phyloP scores from a whole-genome alignment of 2,329 filamentous ascomycete species.

The Colletotrichum musae region DNA sequence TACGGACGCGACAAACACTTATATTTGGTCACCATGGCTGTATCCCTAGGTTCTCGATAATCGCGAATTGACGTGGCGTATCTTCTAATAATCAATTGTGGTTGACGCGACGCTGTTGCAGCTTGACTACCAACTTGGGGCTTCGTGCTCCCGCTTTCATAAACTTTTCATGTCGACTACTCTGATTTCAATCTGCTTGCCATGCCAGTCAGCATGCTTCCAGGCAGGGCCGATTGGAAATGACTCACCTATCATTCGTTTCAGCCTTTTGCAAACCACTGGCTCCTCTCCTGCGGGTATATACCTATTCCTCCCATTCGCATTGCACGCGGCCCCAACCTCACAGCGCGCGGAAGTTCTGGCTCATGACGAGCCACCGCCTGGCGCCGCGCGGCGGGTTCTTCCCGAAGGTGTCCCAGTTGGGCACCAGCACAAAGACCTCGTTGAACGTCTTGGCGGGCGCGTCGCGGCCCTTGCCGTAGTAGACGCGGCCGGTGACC shows the following conservation, averaged over 20 bases:
- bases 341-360: constrained; percentile 76
- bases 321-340: not conserved
- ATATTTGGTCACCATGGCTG: not conserved
- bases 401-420: constrained; percentile 71
- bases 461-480: constrained; percentile 74
- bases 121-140: too few species aligned
- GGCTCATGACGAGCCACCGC: constrained; percentile 78
- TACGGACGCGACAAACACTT: not conserved
- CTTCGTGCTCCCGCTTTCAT: too few species aligned
- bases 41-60: too few species aligned
- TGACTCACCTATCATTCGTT: not conserved
- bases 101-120: too few species aligned
- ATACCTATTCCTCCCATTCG: not conserved
- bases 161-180: too few species aligned
- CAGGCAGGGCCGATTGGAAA: not conserved
- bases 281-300: constrained; percentile 8
- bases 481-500: constrained; percentile 80
- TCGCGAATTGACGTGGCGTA: too few species aligned
- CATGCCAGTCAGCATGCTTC: not conserved
- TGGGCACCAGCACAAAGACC: constrained; percentile 84
- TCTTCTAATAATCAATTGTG: too few species aligned
- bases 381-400: constrained; percentile 68
- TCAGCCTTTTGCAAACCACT: not conserved
- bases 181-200: not conserved
- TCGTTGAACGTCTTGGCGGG: constrained; percentile 82